A percentile compares a stretch with the other conserved stretches of the same genome.
Conservation (phyloP, 805 yeast species). For the Ogataea neopini region DNA sequence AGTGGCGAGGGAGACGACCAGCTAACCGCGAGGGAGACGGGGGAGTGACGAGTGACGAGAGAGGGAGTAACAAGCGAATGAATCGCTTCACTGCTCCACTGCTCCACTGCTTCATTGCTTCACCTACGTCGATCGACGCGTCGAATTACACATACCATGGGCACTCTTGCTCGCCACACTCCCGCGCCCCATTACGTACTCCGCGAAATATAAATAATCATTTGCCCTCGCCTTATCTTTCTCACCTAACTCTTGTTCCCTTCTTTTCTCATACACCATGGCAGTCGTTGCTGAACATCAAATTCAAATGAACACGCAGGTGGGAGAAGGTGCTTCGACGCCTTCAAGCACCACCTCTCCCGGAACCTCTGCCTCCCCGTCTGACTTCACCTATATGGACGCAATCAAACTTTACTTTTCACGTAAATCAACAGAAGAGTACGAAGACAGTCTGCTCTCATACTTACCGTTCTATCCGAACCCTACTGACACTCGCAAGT, state of each 20-base stretch:
- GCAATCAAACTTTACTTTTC: slow-evolving; percentile 31
- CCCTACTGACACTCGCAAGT: slow-evolving; percentile 46
- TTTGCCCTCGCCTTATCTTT: neutral
- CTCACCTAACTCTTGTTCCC: neutral
- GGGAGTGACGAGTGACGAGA: too few relatives aligned
- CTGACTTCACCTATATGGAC: slow-evolving; percentile 17
- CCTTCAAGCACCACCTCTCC: neutral
- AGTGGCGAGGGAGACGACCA: too few relatives aligned
- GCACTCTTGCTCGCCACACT: too few relatives aligned
- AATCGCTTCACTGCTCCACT: too few relatives aligned
- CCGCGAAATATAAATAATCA: neutral
- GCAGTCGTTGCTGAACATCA: neutral
- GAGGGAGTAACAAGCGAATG: too few relatives aligned
- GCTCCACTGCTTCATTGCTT: too few relatives aligned
- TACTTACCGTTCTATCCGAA: slow-evolving; percentile 60
- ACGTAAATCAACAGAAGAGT: slow-evolving; percentile 24
- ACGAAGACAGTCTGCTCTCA: slow-evolving; percentile 49
- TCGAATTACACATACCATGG: too few relatives aligned
- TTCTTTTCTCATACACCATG: neutral
- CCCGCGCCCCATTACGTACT: too few relatives aligned
- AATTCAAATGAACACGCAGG: too few relatives aligned
- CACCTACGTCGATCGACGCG: too few relatives aligned
- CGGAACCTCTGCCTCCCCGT: neutral
- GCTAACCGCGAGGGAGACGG: too few relatives aligned
- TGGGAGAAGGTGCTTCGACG: too few relatives aligned